Evolutionary conservation across 345 rosid species (phyloP), one percentile per base, ranked within the genome.

Genomic region (Euphorbia pulcherrima): DNA sequence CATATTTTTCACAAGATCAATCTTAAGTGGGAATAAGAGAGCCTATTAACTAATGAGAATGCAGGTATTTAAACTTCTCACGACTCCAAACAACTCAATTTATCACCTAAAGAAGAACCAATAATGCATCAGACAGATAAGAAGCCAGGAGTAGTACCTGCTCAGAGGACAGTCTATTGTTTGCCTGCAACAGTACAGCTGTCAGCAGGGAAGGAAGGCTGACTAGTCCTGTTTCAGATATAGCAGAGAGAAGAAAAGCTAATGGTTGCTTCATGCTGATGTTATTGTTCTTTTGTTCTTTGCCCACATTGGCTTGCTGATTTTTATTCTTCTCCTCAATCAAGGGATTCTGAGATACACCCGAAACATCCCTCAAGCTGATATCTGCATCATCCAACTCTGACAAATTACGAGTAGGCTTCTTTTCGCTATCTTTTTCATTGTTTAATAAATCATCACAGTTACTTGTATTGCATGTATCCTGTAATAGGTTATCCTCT

Each of bases 161-260:
- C 47, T 88, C 90, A 60, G 84, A 75, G 55, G 88, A 81, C 73
- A 78, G 70, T 68, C 78, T 80, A 75, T 86, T 86, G 82, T 84
- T 88, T 21, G 94, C 88, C 77, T 88, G 94, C 58, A 88, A 79
- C 24, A 88, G 85, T 74, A 88, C 90, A 41, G 90, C 77, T 47
- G 94, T 88, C 79, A 88, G 72, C 70, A 88, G 69, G 58, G 90
- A 88, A 67, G 94, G 90, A 78, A 88, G 94, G 75, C 94, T 83
- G 67, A 88, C 88, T 48, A 88, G 67, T 62, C 90, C 94, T 16
- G 94, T 88, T 81, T 88, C 90, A 27, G 86, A 83, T 76, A 88
- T 79, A 56, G 89, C 80, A 30, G 89, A 84, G 77, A 86, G 87
- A 62, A 88, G 83, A 74, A 77, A 83, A 35, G 73, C 69, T 52